These are phyloP conservation scores for Geotrichum aggregatum DNA, from an alignment of 1,139 yeast species.

Conservation along the genomic window DNA sequence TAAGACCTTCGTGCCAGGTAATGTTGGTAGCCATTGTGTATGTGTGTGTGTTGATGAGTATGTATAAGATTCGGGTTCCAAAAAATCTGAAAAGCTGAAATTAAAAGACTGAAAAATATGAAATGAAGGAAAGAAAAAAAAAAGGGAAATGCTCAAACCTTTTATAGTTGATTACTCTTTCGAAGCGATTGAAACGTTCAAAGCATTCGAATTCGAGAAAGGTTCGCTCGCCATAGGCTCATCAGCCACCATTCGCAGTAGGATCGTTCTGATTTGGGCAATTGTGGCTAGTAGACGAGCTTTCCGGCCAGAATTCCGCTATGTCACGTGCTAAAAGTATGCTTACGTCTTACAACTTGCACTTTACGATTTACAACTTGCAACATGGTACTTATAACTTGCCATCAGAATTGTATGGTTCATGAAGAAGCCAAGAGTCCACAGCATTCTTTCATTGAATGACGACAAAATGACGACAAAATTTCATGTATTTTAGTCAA, in stretches of 20 bases:
- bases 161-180: no score
- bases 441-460: no score
- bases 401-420: no score
- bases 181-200: no score
- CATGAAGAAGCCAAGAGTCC: no score
- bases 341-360: no score
- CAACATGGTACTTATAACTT: no score
- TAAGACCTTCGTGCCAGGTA: constrained; percentile 90
- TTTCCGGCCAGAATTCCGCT: constrained; percentile 5
- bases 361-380: no score
- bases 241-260: no score
- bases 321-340: constrained; percentile 15
- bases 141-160: background rate
- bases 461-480: no score
- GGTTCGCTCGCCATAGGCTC: background rate
- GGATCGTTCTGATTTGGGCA: no score
- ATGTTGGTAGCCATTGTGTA: constrained; percentile 79
- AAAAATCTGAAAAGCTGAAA: background rate
- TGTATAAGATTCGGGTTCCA: background rate
- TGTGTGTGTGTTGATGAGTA: background rate
- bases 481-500: no score
- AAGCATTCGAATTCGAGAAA: background rate
- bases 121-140: background rate
- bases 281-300: constrained; percentile 7
- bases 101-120: background rate